Percentiles rank a stretch among this genome's conserved stretches.
These are phyloP conservation scores for Rhodotorula graminis DNA, from an alignment of 768 basidiomycete genomes.

Conservation along the genomic window DNA sequence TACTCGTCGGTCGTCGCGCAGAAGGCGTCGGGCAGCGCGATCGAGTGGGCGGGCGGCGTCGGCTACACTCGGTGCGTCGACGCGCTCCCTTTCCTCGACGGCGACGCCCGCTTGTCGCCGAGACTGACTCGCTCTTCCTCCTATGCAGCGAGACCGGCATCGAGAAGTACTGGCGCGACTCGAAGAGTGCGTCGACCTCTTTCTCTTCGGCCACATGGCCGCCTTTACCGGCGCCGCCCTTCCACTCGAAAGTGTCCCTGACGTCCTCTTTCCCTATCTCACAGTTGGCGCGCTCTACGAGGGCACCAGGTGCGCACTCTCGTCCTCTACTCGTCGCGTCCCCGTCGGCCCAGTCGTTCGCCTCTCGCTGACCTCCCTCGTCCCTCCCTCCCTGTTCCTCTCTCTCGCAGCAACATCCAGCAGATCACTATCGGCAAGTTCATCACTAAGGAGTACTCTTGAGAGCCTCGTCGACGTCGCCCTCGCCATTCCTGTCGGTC, in stretches of 20 bases:
- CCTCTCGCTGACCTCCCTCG: background rate
- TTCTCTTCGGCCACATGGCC: no score
- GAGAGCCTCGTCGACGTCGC: no score
- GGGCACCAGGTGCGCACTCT: slow-evolving; percentile 19
- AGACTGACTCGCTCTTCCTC: no score
- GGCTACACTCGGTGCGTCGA: slow-evolving; percentile 61
- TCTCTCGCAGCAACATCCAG: slow-evolving; percentile 93
- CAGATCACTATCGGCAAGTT: slow-evolving; percentile 69
- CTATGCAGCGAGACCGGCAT: slow-evolving; percentile 46
- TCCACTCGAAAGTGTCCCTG: no score
- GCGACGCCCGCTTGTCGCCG: no score
- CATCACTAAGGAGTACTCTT: slow-evolving; percentile 25
- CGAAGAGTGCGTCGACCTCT: slow-evolving; percentile 60
- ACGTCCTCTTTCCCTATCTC: background rate
- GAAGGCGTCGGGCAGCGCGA: slow-evolving; percentile 76
- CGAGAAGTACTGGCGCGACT: slow-evolving; percentile 95
- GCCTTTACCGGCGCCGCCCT: no score
- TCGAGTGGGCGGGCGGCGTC: slow-evolving; percentile 92
- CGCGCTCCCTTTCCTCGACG: background rate
- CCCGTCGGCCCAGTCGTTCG: no score
- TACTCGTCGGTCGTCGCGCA: slow-evolving; percentile 85
- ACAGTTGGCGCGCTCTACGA: slow-evolving; percentile 49
- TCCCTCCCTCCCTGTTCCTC: slow-evolving; percentile 47
- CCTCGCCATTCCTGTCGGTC: no score
- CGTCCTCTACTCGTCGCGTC: background rate